Evolutionary conservation across 2,329 filamentous ascomycete species (phyloP).

Genomic region (Pseudogymnoascus sp.): DNA sequence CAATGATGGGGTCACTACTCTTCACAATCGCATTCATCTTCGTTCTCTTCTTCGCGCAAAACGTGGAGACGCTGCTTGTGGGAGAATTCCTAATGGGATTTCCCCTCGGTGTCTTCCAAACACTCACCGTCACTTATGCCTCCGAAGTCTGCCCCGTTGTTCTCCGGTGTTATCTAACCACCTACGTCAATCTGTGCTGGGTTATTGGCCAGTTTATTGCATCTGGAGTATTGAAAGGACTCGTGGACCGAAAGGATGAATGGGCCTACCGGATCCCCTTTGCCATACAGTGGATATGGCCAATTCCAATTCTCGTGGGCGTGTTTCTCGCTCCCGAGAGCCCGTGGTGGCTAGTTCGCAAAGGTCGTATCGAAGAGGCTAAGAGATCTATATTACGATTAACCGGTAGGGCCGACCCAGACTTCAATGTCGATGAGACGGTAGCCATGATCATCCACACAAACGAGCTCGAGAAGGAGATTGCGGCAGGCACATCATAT

Average conservation of each 20-base stretch:
- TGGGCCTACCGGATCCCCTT: constrained; percentile 43
- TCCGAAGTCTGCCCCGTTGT: constrained; percentile 28
- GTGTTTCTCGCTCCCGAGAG: constrained; percentile 39
- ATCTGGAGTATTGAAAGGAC: constrained; percentile 37
- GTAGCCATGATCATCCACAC: constrained; percentile 48
- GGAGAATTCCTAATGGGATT: constrained; percentile 34
- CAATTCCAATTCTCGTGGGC: constrained; percentile 36
- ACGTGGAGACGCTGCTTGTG: constrained; percentile 36
- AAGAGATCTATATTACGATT: constrained; percentile 31
- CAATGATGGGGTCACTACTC: constrained; percentile 37
- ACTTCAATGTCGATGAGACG: constrained; percentile 20
- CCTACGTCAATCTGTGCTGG: constrained; percentile 49
- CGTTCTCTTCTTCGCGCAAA: constrained; percentile 40
- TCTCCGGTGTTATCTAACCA: constrained; percentile 28
- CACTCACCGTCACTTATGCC: constrained; percentile 26
- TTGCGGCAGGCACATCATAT: constrained; percentile 36
- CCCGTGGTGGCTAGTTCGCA: constrained; percentile 41
- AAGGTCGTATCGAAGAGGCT: constrained; percentile 35
- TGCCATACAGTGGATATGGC: constrained; percentile 42
- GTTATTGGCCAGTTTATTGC: constrained; percentile 42
- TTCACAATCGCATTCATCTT: constrained; percentile 37
- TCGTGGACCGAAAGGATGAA: constrained; percentile 34
- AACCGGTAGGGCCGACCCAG: constrained; percentile 21
- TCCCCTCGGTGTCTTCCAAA: constrained; percentile 38
- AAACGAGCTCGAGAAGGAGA: constrained; percentile 44